Percentiles rank a stretch among this genome's conserved stretches.
Evolutionary conservation across 768 basidiomycete species (phyloP).

Genomic region (Phylloporus rhodoxanthus): DNA sequence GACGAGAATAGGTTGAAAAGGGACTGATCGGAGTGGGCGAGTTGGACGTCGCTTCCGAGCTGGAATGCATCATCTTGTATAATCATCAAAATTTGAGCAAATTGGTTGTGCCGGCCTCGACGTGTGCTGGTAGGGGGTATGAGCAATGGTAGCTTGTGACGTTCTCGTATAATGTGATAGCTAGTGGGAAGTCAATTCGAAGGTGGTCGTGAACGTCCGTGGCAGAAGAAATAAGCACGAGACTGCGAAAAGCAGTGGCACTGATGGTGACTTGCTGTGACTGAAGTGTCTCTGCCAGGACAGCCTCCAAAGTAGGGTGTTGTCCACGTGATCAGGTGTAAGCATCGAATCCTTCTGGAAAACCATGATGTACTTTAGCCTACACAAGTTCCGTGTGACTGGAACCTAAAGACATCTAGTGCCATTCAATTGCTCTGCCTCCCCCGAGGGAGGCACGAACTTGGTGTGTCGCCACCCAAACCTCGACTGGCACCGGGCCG

Average conservation of each 20-base stretch:
- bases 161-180: neutral
- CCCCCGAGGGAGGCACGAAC: too few relatives aligned
- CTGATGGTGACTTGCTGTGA: neutral
- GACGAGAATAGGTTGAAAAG: conserved; percentile 34
- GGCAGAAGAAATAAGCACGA: neutral
- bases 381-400: too few relatives aligned
- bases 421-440: too few relatives aligned
- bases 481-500: too few relatives aligned
- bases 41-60: conserved; percentile 32
- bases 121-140: neutral
- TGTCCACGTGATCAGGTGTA: neutral
- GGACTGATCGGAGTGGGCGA: conserved; percentile 34
- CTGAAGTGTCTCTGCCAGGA: neutral
- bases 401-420: too few relatives aligned
- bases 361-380: too few relatives aligned
- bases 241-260: neutral
- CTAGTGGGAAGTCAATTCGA: neutral
- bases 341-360: too few relatives aligned
- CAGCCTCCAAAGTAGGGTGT: neutral
- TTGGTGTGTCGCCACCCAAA: too few relatives aligned
- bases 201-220: neutral
- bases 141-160: neutral
- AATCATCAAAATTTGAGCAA: conserved; percentile 15
- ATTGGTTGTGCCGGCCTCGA: neutral
- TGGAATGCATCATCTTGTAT: conserved; percentile 29